Base-by-base conservation (phyloP, 805 yeast genomes). In the Candida piceae region DNA sequence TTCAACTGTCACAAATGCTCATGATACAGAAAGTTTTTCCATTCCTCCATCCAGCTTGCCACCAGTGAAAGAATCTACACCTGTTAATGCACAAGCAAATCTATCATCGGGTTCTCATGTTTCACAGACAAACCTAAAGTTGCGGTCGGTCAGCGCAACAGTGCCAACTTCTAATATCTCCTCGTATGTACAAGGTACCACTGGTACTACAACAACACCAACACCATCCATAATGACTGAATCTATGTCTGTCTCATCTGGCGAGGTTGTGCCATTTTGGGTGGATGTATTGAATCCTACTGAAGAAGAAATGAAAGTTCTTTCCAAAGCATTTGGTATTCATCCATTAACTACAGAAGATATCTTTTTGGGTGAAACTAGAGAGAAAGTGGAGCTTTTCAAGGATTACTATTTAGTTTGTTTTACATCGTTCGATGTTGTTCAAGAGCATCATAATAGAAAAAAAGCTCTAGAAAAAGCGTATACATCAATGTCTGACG, bases 321-420 rank as follows among this genome's bases (percentile, higher is more conserved):
- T 90, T 11, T 77, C 94, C 19, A 87, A 87, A 52, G 79, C 97
- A 0, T 90, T 90, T 63, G 95, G 95, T 1, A 86, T 90, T 39
- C 98, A 90, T 60, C 98, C 98, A 0, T 72, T 90, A 50, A 90
- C 98, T 1, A 85, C 97, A 0, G 98, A 90, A 57, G 98, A 90
- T 63, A 89, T 90, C 32, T 83, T 84, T 42, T 63, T 89, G 21
- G 96, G 96, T 2, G 98, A 90, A 56, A 84, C 95, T 1, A 76
- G 97, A 46, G 98, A 90, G 58, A 90, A 90, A 55, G 96, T 90
- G 16, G 98, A 90, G 63, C 68, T 90, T 44, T 90, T 90, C 72
- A 77, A 79, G 50, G 76, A 77, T 48, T 90, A 90, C 63, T 90
- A 93, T 58, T 78, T 90, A 49, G 84, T 93, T 21, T 88, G 97